Base-by-base conservation (phyloP, 192 early-diverging fungal genomes). In the Backusella australiensis region DNA sequence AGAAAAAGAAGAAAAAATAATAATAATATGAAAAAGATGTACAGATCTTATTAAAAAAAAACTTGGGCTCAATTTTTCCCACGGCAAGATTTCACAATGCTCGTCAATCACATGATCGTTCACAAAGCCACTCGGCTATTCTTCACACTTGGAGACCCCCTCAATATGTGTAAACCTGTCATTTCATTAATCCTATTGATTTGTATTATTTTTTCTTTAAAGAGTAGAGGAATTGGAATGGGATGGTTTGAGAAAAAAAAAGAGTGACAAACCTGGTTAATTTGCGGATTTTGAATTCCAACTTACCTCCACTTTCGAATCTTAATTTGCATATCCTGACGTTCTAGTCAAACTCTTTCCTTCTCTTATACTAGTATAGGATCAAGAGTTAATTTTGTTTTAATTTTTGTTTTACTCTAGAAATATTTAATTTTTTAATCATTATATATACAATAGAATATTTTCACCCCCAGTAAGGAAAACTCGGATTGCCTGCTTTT, bases 31-130 rank as follows among this genome's bases (percentile, higher is more conserved):
- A 73, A 34, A 46, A 38, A 38, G 56, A 63, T 23, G 56, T 63
- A 63, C 56, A 63, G 26, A 63, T 29, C 23, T 63, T 29, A 63
- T 63, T 29, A 63, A 63, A 63, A 63, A 63, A 32, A 32, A 49
- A 49, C 36, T 52, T 53, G 8, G 23, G 8, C 17, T 29, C 29
- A 53, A 19, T 72, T 72, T 72, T 72, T 72, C 71, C 71, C 71
- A 72, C 71, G 71, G 71, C 56, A 63, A 63, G 56, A 63, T 63
- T 63, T 63, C 56, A 63, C 56, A 63, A 63, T 63, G 56, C 56
- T 29, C 56, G 23, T 1, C 12, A 63, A 63, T 63, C 56, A 63
- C 56, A 63, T 63, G 56, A 29, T 63, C 26, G 8, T 63, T 63
- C 4, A 63, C 8, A 63, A 63, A 63, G 56, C 26, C 23, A 63